Percentiles rank a stretch among this genome's conserved stretches.
Evolutionary conservation across 352 stramenopile species (phyloP).

Genomic region (Globisporangium splendens): DNA sequence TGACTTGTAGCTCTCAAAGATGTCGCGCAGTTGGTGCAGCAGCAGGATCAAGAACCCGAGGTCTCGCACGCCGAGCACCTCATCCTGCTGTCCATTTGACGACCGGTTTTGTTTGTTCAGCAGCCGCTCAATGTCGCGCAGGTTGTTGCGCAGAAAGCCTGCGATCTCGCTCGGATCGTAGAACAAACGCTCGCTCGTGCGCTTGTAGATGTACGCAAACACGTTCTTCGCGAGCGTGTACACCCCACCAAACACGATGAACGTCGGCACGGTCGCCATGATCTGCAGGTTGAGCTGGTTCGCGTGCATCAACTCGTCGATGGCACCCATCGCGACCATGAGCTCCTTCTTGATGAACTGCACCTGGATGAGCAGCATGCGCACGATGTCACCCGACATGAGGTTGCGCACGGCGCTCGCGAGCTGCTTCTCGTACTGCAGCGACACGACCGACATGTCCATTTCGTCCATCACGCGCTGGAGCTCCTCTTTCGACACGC

Average conservation of each 20-base stretch:
- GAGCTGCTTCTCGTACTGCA: constrained; percentile 71
- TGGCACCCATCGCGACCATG: constrained; percentile 84
- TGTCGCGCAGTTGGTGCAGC: constrained; percentile 69
- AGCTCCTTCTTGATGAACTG: constrained; percentile 90
- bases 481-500: constrained; percentile 31
- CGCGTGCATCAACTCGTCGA: constrained; percentile 85
- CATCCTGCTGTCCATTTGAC: constrained; percentile 9
- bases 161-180: constrained; percentile 77
- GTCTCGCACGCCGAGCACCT: constrained; percentile 57
- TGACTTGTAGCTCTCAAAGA: constrained; percentile 66
- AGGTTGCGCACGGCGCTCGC: constrained; percentile 65
- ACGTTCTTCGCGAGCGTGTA: constrained; percentile 57
- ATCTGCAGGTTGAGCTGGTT: constrained; percentile 88
- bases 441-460: constrained; percentile 75
- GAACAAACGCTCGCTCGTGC: constrained; percentile 73
- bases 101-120: constrained; percentile 80
- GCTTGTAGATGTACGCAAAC: constrained; percentile 72
- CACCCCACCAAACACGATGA: constrained; percentile 68
- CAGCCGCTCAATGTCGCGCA: constrained; percentile 80
- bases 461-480: constrained; percentile 54
- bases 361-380: constrained; percentile 85
- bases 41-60: constrained; percentile 71
- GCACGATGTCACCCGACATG: constrained; percentile 82
- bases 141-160: constrained; percentile 70
- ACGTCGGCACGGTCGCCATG: constrained; percentile 80